phyloP scores from a whole-genome alignment of 805 yeast species.

The Metschnikowia arizonensis region DNA sequence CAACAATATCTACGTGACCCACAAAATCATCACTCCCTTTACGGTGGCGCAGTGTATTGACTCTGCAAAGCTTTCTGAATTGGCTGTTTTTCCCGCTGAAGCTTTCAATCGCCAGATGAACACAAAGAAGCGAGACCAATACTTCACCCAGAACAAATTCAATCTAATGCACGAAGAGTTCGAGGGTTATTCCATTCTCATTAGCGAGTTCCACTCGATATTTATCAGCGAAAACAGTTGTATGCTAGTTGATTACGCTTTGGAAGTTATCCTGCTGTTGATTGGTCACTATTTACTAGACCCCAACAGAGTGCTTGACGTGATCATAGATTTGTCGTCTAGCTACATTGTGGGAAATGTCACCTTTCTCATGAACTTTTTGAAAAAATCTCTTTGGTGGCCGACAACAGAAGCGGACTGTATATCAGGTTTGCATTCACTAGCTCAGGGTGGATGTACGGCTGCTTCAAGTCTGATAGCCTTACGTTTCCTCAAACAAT shows the following conservation, averaged over 20 bases:
- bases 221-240: conserved; percentile 38
- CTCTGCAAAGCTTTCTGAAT: conserved; percentile 25
- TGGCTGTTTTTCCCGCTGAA: conserved; percentile 30
- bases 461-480: conserved; percentile 54
- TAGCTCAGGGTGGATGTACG: conserved; percentile 51
- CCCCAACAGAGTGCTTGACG: conserved; percentile 62
- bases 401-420: conserved; percentile 39
- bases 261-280: conserved; percentile 48
- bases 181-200: conserved; percentile 70
- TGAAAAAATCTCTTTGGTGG: conserved; percentile 66
- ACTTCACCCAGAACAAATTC: conserved; percentile 51
- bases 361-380: conserved; percentile 45
- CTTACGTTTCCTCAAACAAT: conserved; percentile 33
- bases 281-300: conserved; percentile 78
- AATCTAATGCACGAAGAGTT: conserved; percentile 69
- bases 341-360: conserved; percentile 42
- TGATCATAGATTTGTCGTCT: conserved; percentile 52
- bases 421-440: conserved; percentile 24
- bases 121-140: conserved; percentile 37
- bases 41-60: conserved; percentile 31
- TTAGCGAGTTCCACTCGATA: conserved; percentile 45
- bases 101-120: conserved; percentile 36
- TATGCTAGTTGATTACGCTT: conserved; percentile 41
- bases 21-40: conserved; percentile 25
- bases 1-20: conserved; percentile 17